phyloP scores from a whole-genome alignment of 345 rosid species.

The Rhizophora apiculata region DNA sequence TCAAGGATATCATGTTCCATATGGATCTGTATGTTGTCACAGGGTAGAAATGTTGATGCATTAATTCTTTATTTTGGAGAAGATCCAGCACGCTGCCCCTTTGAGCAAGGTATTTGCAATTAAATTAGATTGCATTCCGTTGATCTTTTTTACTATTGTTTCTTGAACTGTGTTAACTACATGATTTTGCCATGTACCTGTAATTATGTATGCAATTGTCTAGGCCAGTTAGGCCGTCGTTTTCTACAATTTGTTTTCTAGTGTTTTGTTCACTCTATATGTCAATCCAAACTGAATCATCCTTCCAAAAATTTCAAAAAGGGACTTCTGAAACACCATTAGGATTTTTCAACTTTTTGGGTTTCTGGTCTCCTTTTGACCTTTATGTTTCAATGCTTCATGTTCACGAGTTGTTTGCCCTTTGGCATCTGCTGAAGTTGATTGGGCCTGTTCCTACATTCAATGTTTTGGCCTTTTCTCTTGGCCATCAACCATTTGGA shows the following conservation, averaged over 20 bases:
- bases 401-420: neutral
- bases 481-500: neutral
- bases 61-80: constrained; percentile 92
- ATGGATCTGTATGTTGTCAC: constrained; percentile 16
- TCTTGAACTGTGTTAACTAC: neutral
- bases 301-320: too few relatives aligned
- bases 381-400: neutral
- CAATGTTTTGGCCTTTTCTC: neutral
- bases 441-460: neutral
- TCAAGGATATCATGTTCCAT: neutral
- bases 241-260: too few relatives aligned
- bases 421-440: neutral
- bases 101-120: constrained; percentile 68
- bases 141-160: neutral
- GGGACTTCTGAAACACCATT: too few relatives aligned
- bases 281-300: too few relatives aligned
- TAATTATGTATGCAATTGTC: neutral
- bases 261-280: too few relatives aligned
- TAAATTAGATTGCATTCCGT: neutral
- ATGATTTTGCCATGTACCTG: neutral
- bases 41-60: constrained; percentile 89
- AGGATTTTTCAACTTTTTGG: too few relatives aligned
- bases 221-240: too few relatives aligned
- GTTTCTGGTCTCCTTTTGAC: too few relatives aligned
- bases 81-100: constrained; percentile 89